phyloP scores from a whole-genome alignment of 306 rosid species.

The Dryas alaskensis region DNA sequence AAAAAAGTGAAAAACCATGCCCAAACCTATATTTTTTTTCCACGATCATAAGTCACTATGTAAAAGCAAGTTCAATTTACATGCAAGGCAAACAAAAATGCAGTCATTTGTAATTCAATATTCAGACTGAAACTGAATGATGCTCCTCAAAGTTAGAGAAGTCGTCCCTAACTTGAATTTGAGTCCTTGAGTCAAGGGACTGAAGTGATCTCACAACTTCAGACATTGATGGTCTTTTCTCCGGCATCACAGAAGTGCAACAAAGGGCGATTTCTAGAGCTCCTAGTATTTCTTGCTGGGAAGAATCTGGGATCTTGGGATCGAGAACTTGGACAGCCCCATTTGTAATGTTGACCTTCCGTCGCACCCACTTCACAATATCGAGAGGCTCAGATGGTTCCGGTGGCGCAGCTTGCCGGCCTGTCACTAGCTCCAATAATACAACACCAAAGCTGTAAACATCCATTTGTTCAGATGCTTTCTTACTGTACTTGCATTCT shows the following conservation, averaged over 20 bases:
- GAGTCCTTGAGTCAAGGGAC: slow-evolving; percentile 43
- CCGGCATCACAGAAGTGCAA: slow-evolving; percentile 89
- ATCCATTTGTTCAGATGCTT: slow-evolving; percentile 70
- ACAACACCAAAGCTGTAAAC: slow-evolving; percentile 91
- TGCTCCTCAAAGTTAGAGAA: slow-evolving; percentile 42
- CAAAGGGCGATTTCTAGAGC: slow-evolving; percentile 75
- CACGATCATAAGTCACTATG: neutral
- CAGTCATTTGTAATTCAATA: neutral
- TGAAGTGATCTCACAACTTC: slow-evolving; percentile 73
- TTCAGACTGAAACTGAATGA: slow-evolving; percentile 40
- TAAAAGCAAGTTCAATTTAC: neutral
- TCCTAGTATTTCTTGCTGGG: slow-evolving; percentile 55
- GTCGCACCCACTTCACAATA: slow-evolving; percentile 86
- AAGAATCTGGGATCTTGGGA: slow-evolving; percentile 44
- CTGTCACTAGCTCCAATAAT: slow-evolving; percentile 78
- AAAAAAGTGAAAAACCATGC: neutral
- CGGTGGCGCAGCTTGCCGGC: slow-evolving; percentile 65
- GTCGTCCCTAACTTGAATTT: slow-evolving; percentile 35
- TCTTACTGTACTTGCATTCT: slow-evolving; percentile 77
- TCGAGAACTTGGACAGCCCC: slow-evolving; percentile 79
- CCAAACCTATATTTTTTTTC: neutral
- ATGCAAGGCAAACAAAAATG: neutral
- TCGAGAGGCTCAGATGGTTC: slow-evolving; percentile 58
- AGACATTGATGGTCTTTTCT: slow-evolving; percentile 79
- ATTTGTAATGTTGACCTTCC: slow-evolving; percentile 82